Conservation (phyloP, 164 flowering plant genomes). For the Aristolochia contorta region DNA sequence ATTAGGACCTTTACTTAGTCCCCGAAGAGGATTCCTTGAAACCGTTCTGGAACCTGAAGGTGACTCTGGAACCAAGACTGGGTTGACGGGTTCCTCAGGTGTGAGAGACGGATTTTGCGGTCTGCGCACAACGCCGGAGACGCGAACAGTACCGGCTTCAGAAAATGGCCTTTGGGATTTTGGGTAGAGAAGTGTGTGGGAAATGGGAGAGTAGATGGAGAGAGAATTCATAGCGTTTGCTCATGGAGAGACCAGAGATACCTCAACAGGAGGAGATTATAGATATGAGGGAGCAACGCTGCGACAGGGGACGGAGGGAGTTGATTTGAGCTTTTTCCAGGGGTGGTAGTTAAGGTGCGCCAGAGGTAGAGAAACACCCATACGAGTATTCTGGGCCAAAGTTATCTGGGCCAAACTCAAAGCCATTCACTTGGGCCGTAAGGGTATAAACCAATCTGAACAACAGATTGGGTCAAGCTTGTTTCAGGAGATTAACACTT, state of each 20-base stretch:
- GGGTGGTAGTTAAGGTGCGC: too few relatives aligned
- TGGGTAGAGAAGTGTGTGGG: conserved; percentile 20
- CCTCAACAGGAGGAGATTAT: background rate
- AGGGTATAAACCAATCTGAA: too few relatives aligned
- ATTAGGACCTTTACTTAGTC: conserved; percentile 1
- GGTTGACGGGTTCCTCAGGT: conserved; percentile 7
- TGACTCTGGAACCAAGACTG: too few relatives aligned
- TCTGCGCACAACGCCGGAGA: conserved; percentile 21
- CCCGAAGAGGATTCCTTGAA: conserved; percentile 34
- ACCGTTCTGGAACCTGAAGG: too few relatives aligned
- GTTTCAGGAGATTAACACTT: too few relatives aligned
- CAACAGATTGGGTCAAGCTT: too few relatives aligned
- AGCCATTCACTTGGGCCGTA: too few relatives aligned
- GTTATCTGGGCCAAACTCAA: too few relatives aligned
- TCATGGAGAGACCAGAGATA: background rate
- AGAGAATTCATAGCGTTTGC: conserved; percentile 21
- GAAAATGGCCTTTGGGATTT: conserved; percentile 13
- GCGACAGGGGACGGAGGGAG: background rate
- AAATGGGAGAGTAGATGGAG: conserved; percentile 18
- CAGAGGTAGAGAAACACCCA: too few relatives aligned
- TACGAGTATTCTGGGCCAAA: too few relatives aligned
- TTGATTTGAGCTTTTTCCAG: too few relatives aligned
- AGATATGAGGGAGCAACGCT: background rate
- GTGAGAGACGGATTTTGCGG: conserved; percentile 15
- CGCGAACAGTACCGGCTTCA: conserved; percentile 13